Conservation (phyloP, 2,329 filamentous ascomycete species). For the Ascochyta viciae-villosae region DNA sequence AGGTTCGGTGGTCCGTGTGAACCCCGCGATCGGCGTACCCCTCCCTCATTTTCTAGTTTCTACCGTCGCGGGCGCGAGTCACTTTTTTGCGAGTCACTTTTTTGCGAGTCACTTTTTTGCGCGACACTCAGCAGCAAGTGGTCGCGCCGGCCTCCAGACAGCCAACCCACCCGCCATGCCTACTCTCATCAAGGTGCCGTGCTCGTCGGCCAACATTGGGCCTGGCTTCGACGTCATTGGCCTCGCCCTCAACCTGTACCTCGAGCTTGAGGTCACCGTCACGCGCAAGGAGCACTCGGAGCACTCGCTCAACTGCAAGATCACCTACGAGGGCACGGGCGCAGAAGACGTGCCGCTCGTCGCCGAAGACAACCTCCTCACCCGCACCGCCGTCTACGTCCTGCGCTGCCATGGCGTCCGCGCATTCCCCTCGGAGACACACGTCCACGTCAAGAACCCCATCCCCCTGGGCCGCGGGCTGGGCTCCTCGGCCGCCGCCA, state of each 20-base stretch:
- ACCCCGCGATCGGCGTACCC: conserved; percentile 9
- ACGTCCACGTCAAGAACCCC: conserved; percentile 93
- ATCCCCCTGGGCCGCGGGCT: conserved; percentile 92
- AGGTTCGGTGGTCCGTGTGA: conserved; percentile 1
- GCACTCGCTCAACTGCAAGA: conserved; percentile 79
- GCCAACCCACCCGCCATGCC: conserved; percentile 31
- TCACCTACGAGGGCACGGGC: conserved; percentile 89
- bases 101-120: conserved; percentile 15
- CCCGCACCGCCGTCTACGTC: conserved; percentile 91
- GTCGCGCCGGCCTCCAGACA: conserved; percentile 6
- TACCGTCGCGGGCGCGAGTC: background rate
- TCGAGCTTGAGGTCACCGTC: conserved; percentile 85
- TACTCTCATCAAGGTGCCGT: conserved; percentile 79
- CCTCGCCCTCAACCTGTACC: conserved; percentile 89
- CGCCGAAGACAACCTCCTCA: conserved; percentile 90
- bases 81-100: conserved; percentile 14
- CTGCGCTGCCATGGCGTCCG: conserved; percentile 89
- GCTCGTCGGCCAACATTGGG: conserved; percentile 95
- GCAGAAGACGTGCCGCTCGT: conserved; percentile 81
- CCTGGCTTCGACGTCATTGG: conserved; percentile 98
- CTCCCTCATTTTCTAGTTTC: conserved; percentile 13
- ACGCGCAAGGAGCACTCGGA: conserved; percentile 59
- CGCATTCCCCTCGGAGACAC: conserved; percentile 80
- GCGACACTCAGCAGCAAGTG: conserved; percentile 2
- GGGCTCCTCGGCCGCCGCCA: conserved; percentile 93